Conservation (phyloP, 106 monocot genomes). For the Gastrodia elata region DNA sequence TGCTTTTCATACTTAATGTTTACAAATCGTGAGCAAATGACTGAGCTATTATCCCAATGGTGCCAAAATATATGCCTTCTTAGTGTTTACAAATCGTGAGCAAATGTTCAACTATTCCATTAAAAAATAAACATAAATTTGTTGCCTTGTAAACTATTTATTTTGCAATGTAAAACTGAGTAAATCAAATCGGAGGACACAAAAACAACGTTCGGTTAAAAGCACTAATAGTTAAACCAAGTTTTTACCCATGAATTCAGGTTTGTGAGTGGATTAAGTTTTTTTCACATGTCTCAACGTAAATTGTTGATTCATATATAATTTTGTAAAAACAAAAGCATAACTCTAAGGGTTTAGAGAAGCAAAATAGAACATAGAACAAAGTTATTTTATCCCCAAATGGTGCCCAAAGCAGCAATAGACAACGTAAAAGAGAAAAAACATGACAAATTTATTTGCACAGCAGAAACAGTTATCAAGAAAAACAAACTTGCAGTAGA, state of each 20-base stretch:
- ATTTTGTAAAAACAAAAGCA: neutral
- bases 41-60: neutral
- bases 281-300: neutral
- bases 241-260: too few species aligned
- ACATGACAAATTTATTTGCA: neutral
- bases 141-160: neutral
- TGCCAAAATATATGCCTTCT: neutral
- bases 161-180: too few species aligned
- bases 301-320: neutral
- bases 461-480: neutral
- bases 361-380: neutral
- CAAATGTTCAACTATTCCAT: neutral
- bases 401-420: neutral
- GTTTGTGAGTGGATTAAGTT: too few species aligned
- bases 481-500: constrained; percentile 31
- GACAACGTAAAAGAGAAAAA: neutral
- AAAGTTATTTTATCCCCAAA: neutral
- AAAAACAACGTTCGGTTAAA: too few species aligned
- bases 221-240: too few species aligned
- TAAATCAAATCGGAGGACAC: too few species aligned
- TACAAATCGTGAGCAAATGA: neutral
- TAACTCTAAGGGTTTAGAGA: neutral
- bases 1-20: too few species aligned
- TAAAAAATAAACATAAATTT: neutral
- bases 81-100: neutral